A percentile compares a stretch with the other conserved stretches of the same genome.
Conservation (phyloP, 1,284 basidiomycete genomes). For the Microstroma glucosiphilum region DNA sequence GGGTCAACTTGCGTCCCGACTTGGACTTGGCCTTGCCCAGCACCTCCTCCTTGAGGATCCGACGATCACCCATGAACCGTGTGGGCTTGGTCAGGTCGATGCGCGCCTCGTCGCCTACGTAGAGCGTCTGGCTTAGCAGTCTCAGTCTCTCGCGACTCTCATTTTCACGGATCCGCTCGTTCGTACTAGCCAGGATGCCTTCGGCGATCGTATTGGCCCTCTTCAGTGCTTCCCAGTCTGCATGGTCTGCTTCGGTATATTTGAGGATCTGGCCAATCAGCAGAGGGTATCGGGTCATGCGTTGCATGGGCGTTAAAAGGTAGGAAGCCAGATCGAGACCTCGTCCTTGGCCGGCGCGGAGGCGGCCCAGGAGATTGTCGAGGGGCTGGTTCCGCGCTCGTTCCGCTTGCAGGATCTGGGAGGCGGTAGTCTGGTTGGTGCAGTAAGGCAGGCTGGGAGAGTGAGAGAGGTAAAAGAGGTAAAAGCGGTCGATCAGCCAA, state of each 20-base stretch:
- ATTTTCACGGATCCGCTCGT: slow-evolving; percentile 79
- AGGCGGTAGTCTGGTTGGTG: slow-evolving; percentile 75
- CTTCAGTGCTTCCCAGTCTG: slow-evolving; percentile 58
- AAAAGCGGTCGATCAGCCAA: not conserved
- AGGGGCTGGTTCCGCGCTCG: slow-evolving; percentile 65
- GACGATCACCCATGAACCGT: slow-evolving; percentile 67
- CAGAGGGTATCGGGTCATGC: slow-evolving; percentile 83
- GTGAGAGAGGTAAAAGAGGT: not conserved
- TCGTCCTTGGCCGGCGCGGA: slow-evolving; percentile 66
- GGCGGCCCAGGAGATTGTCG: slow-evolving; percentile 64
- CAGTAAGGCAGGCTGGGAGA: slow-evolving; percentile 68
- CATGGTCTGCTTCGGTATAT: slow-evolving; percentile 65
- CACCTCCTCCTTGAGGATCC: slow-evolving; percentile 69
- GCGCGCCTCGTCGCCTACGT: slow-evolving; percentile 55
- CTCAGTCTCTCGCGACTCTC: slow-evolving; percentile 69
- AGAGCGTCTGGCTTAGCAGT: slow-evolving; percentile 69
- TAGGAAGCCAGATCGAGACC: slow-evolving; percentile 85
- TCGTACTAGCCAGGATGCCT: slow-evolving; percentile 69
- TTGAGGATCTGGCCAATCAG: slow-evolving; percentile 75
- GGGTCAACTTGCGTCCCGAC: slow-evolving; percentile 68
- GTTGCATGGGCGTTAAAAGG: slow-evolving; percentile 88
- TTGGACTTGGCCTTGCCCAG: slow-evolving; percentile 67
- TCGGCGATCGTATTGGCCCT: slow-evolving; percentile 64
- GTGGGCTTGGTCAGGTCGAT: slow-evolving; percentile 80
- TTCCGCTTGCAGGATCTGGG: slow-evolving; percentile 69